phyloP scores from a whole-genome alignment of 2,329 filamentous ascomycete genomes.

The Aspergillus sp. region DNA sequence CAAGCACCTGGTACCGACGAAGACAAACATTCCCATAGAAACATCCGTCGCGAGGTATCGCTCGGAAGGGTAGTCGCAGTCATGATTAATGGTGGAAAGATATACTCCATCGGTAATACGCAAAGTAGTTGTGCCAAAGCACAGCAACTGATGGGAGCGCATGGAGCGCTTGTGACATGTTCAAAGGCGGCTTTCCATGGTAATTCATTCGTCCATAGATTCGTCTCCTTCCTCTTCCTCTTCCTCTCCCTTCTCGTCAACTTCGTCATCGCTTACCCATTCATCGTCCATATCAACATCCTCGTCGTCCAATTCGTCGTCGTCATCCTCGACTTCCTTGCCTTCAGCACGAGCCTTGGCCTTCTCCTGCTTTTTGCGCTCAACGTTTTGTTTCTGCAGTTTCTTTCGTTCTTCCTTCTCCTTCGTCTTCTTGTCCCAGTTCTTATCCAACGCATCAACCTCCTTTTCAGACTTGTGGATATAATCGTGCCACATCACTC shows the following conservation, averaged over 20 bases:
- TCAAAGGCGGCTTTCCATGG: neutral
- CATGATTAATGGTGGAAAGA: neutral
- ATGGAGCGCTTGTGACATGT: neutral
- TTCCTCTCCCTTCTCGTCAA: slow-evolving; percentile 47
- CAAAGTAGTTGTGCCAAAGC: neutral
- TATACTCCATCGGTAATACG: neutral
- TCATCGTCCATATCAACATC: slow-evolving; percentile 55
- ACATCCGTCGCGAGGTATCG: neutral
- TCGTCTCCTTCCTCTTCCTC: slow-evolving; percentile 34
- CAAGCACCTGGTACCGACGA: neutral
- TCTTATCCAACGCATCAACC: slow-evolving; percentile 73
- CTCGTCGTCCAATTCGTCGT: slow-evolving; percentile 41
- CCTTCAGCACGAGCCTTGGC: slow-evolving; percentile 47
- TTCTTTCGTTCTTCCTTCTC: slow-evolving; percentile 81
- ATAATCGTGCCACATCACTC: slow-evolving; percentile 97
- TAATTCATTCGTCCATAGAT: slow-evolving; percentile 42
- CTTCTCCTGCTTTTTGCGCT: slow-evolving; percentile 73
- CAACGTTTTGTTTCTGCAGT: slow-evolving; percentile 85
- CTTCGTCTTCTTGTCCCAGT: slow-evolving; percentile 73
- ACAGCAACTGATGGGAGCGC: neutral
- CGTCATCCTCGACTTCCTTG: slow-evolving; percentile 44
- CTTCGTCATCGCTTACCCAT: slow-evolving; percentile 54
- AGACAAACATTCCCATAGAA: neutral
- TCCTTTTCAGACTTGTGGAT: slow-evolving; percentile 81
- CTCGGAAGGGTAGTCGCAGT: neutral